Evolutionary conservation across 2,329 filamentous ascomycete species (phyloP), one percentile per base, ranked within the genome.

Genomic region (Paradendryphiella salina): DNA sequence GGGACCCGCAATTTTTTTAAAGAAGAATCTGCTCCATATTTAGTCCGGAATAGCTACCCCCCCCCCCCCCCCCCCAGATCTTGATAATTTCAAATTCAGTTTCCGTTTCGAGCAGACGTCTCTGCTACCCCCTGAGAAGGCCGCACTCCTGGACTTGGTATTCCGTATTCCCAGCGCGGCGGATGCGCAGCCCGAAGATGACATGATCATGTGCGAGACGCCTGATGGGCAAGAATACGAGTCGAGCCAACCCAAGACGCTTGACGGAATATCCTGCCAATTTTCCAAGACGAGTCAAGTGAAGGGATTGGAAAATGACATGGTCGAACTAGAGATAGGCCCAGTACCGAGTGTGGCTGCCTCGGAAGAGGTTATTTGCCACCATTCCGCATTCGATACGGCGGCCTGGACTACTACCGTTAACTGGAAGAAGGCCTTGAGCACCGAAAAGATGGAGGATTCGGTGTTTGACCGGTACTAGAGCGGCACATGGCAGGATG

Each of bases 41-140:
- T n/a, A n/a, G n/a, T n/a, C n/a, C n/a, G n/a, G n/a, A n/a, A n/a
- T n/a, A n/a, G n/a, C n/a, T n/a, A n/a, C n/a, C n/a, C n/a, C n/a
- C n/a, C n/a, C n/a, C n/a, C n/a, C n/a, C n/a, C n/a, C n/a, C n/a
- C 14, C 0, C 5, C 15, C 6, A 54, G 52, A 37, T 11, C 14
- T 54, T 29, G 28, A 46, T 15, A 42, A 2, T 11, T 45, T 47
- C 17, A 8, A 41, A 2, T 54, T 54, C 34, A 17, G 9, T 8
- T 20, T 54, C 11, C 14, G 32, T 10, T 5, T 35, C 10, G 11
- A 29, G 4, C 36, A 26, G 13, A 39, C n/a, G 5, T n/a, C 23
- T 5, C 7, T n/a, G 17, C 23, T 10, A 7, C 3, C 28, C 10
- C 41, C 23, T 2, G 14, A 31, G 15, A 15, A 46, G 21, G 33